phyloP scores from a whole-genome alignment of 805 yeast genomes.

The Hanseniaspora hatyaiensis region DNA sequence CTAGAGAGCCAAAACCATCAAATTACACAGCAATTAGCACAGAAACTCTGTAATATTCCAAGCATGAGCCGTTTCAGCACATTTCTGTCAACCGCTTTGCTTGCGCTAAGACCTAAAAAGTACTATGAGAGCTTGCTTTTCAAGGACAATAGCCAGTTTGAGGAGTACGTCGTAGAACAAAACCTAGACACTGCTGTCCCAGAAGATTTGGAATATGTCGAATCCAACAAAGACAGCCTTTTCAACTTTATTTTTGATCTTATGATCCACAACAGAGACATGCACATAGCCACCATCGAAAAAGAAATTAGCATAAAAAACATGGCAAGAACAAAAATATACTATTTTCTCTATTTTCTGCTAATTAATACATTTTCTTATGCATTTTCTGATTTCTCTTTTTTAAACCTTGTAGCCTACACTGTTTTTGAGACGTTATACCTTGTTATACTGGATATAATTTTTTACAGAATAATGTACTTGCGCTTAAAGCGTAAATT shows the following conservation, averaged over 20 bases:
- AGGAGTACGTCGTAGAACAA: background rate
- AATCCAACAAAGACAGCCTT: background rate
- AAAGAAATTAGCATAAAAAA: background rate
- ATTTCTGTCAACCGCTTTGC: too few relatives aligned
- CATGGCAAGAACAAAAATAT: background rate
- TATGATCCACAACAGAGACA: conserved; percentile 4
- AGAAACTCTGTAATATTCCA: too few relatives aligned
- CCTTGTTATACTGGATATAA: background rate
- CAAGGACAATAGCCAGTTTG: conserved; percentile 3
- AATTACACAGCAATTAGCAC: too few relatives aligned
- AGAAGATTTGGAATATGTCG: background rate
- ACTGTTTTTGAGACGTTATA: background rate
- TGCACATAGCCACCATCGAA: background rate
- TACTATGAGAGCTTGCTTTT: conserved; percentile 4
- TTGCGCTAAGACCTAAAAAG: background rate
- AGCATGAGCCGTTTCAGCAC: too few relatives aligned
- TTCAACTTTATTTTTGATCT: conserved; percentile 4
- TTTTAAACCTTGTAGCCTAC: background rate
- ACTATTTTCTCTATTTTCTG: background rate
- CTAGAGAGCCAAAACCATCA: too few relatives aligned
- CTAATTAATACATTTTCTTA: background rate
- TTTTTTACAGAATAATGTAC: background rate
- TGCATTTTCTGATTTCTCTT: background rate
- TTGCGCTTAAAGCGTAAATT: background rate
- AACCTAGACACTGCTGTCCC: background rate